Evolutionary conservation across 2,329 filamentous ascomycete genomes (phyloP), one percentile per base, ranked within the genome.

Genomic region (Cryoendolithus antarcticus): DNA sequence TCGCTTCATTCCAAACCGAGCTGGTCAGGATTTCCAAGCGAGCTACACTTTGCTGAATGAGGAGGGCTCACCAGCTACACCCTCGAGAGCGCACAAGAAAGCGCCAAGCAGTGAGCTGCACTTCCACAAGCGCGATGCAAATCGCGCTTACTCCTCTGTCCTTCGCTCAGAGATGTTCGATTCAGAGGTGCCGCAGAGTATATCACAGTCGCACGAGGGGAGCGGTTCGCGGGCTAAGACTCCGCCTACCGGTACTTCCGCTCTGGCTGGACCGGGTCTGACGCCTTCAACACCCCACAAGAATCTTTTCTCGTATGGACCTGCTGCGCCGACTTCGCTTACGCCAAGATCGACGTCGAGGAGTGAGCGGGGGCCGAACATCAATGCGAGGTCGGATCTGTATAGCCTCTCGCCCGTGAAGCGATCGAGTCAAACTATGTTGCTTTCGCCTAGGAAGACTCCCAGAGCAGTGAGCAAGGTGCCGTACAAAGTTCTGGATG

Each of bases 251-350:
- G 67, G 76, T 9, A 65, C 71, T 9, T 68, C 76, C 9, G 69
- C 74, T 15, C 62, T 86, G n/a, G 79, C 83, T 8, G 74, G 81
- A 2, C 80, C 72, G 21, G 70, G 77, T 41, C 70, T 91, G 42
- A 94, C 89, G 0, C 91, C 91, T 0, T 93, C 89, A 1, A 98
- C 91, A 3, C 91, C 91, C 7, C 86, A 94, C 62, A 96, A 95
- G 65, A 98, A 98, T 50, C 75, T 98, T 30, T 96, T 98, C 58
- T 74, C 69, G 46, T 73, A 80, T 36, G 80, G 77, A 12, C 82
- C 82, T n/a, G 85, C 93, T 51, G 83, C 80, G 2, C 94, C 88
- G 3, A 88, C 86, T 2, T 85, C 84, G 8, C 81, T 60, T 6
- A 95, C 91, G 2, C 88, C 89, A n/a, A 49, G 57, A 1, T 60